phyloP scores from a whole-genome alignment of 306 rosid genomes.

The Dryas drummondii region DNA sequence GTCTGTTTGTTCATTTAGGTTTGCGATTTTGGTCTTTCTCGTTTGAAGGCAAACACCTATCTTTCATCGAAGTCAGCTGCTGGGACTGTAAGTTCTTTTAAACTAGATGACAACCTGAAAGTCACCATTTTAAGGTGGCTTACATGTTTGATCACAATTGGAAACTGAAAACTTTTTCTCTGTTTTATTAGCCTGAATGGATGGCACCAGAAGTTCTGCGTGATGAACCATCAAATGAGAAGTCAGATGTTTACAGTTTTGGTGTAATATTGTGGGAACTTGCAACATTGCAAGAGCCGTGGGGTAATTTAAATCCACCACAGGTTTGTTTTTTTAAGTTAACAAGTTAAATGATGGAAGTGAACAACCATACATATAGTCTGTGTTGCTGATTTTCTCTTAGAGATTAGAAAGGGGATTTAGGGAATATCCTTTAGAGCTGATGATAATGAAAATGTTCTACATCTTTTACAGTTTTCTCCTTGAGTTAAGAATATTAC shows the following conservation, averaged over 20 bases:
- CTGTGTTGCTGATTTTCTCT: slow-evolving; percentile 1
- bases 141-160: background rate
- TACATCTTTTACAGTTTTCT: too few relatives aligned
- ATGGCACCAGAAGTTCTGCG: slow-evolving; percentile 99
- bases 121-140: slow-evolving; percentile 15
- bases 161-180: slow-evolving; percentile 18
- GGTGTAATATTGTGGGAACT: slow-evolving; percentile 97
- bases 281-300: slow-evolving; percentile 87
- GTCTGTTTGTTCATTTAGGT: slow-evolving; percentile 51
- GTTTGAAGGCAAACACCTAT: slow-evolving; percentile 89
- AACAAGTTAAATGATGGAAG: slow-evolving; percentile 18
- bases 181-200: slow-evolving; percentile 74
- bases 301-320: slow-evolving; percentile 90
- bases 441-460: slow-evolving; percentile 1
- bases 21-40: slow-evolving; percentile 98
- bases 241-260: slow-evolving; percentile 93
- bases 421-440: background rate
- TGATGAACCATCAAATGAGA: slow-evolving; percentile 95
- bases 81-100: slow-evolving; percentile 79
- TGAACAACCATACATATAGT: slow-evolving; percentile 3
- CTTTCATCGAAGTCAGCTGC: slow-evolving; percentile 98
- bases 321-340: slow-evolving; percentile 58
- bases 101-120: slow-evolving; percentile 14
- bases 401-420: background rate
- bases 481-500: background rate